Evolutionary conservation across 805 yeast genomes (phyloP).

Genomic region (Metschnikowia dekortorum): DNA sequence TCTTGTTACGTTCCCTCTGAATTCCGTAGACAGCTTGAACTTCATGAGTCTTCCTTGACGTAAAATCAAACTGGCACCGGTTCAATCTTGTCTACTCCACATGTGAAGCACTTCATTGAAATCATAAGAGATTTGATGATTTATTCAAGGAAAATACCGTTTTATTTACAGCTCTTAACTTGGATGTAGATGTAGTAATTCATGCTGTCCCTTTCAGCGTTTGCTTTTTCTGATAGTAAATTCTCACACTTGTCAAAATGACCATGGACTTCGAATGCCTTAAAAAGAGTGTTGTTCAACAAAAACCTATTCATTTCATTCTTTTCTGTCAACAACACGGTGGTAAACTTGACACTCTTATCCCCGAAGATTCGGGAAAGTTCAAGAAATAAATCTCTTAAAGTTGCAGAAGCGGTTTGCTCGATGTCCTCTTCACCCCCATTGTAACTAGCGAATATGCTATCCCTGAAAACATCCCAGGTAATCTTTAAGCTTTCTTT

Average conservation of each 20-base stretch:
- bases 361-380: slow-evolving; percentile 29
- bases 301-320: slow-evolving; percentile 30
- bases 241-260: slow-evolving; percentile 25
- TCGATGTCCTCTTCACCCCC: background rate
- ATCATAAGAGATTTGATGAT: background rate
- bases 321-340: slow-evolving; percentile 25
- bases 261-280: slow-evolving; percentile 32
- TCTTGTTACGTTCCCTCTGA: background rate
- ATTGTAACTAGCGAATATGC: background rate
- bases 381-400: slow-evolving; percentile 16
- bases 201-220: slow-evolving; percentile 8
- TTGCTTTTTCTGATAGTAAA: slow-evolving; percentile 15
- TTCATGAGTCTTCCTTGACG: background rate
- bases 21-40: background rate
- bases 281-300: slow-evolving; percentile 20
- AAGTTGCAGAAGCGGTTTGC: background rate
- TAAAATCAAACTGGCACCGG: background rate
- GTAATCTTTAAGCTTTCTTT: slow-evolving; percentile 1
- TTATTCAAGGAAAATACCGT: background rate
- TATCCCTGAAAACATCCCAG: slow-evolving; percentile 1
- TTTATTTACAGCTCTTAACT: slow-evolving; percentile 19
- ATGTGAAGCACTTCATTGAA: too few species aligned
- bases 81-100: background rate
- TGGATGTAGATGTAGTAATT: slow-evolving; percentile 25
- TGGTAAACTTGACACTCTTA: slow-evolving; percentile 27